Base-by-base conservation (phyloP, 805 yeast genomes). In the Pichia rugopelliculosa region DNA sequence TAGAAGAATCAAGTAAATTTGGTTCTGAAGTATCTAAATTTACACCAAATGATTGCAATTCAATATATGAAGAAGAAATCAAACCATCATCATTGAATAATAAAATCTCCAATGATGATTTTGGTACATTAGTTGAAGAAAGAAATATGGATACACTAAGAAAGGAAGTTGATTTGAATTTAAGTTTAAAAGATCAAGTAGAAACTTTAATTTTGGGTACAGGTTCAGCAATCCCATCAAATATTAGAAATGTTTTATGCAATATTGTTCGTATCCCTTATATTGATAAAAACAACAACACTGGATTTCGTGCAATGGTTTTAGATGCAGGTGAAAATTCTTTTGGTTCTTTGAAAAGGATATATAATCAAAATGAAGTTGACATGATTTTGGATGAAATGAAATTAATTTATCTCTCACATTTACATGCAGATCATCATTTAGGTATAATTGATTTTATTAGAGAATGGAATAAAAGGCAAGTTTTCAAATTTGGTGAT, bases 291-390 rank as follows among this genome's bases (percentile, higher is more conserved):
- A 21, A 42, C 6, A 57, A 54, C 1, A 38, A 41, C 37, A 21
- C 22, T 4, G 56, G 52, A 13, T 62, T 55, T 39, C 67, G 76
- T 53, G 64, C 82, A 3, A 61, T 86, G 0, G 56, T 93, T 21
- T 66, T 93, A 34, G 99, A 93, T 66, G 96, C 93, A n/a, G 99
- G 99, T 17, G 99, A 93, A 61, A 89, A 87, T 50, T 87, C 98
- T 0, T 57, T 84, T 21, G 96, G 95, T 2, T 67, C 86, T 0
- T 64, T 93, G 51, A 61, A 68, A 27, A 75, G 98, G 54, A 70
- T 78, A 48, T 79, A 79, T 52, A 81, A 82, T 0, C 68, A 71
- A 10, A 68, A 67, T 1, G 73, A 73, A 17, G 53, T 70, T 2
- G 56, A 58, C 2, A 40, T 22, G 45, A 39, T 84, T 2, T 71